These are phyloP conservation scores for Eucalyptus sp. DNA, from an alignment of 345 rosid species.

Conservation along the genomic window DNA sequence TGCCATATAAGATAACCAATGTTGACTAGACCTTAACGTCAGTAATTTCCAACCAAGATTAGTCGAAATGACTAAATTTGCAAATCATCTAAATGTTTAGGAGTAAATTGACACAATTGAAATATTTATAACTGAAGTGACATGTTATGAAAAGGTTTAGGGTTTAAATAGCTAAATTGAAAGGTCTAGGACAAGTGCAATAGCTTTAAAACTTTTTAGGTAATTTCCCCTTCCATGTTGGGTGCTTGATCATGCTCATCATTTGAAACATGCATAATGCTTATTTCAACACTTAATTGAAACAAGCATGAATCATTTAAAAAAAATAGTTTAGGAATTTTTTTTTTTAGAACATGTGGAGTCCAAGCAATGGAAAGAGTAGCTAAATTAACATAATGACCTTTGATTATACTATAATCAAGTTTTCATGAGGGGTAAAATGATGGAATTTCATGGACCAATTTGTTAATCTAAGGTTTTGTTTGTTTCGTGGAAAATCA, in stretches of 20 bases:
- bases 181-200: background rate
- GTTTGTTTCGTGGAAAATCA: rapidly evolving
- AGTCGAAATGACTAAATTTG: no score
- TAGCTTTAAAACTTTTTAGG: background rate
- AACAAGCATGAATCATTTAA: background rate
- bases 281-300: background rate
- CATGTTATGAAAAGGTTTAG: rapidly evolving
- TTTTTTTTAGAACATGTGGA: background rate
- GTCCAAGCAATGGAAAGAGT: background rate
- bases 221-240: no score
- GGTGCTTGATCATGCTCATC: background rate
- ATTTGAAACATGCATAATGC: background rate
- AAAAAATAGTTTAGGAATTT: rapidly evolving
- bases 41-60: no score
- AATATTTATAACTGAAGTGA: background rate
- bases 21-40: rapidly evolving
- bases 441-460: background rate
- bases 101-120: background rate
- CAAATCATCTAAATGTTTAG: background rate
- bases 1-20: background rate
- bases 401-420: background rate
- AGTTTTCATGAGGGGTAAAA: background rate
- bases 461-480: background rate
- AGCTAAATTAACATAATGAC: background rate
- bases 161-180: background rate